Evolutionary conservation across 2,329 filamentous ascomycete genomes (phyloP), one percentile per base, ranked within the genome.

Genomic region (Fusarium nurragi): DNA sequence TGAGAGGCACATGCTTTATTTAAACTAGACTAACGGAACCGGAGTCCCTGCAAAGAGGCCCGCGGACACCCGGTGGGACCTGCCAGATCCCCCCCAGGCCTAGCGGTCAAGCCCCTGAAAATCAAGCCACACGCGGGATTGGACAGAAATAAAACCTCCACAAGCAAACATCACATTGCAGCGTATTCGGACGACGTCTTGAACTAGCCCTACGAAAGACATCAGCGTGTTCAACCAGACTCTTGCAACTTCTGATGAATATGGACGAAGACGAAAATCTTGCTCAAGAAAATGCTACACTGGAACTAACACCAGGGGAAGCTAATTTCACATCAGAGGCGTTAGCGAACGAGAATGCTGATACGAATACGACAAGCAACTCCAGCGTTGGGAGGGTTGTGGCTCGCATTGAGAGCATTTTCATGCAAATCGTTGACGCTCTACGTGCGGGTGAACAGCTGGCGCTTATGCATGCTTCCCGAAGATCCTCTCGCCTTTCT

Each of bases 401-500:
- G 23, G 58, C 74, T 41, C 71, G 73, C 39, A 79, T 81, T n/a
- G 78, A 80, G 48, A 60, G 63, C 36, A 65, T 78, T 18, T 49
- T 80, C 14, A 73, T 74, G 47, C 54, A 57, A 13, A 59, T 78
- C 26, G 46, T 77, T 14, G 68, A 75, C 26, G 61, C 68, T 23
- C 26, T 78, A 9, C 54, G 68, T 25, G 57, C 53, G 9, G 56
- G 67, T 32, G 47, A 73, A 36, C 71, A 74, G 25, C 51, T 77
- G 19, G 67, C 55, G 38, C 70, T 79, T 38, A 45, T 61, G 2
- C 65, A 78, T 9, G 38, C 54, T 4, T 65, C 69, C 2, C 71
- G 70, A 30, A 70, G 69, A 52, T 44, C 54, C 9, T 37, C 36
- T 16, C 60, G 59, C 18, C 52, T 44, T 7, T 50, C 46, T 23